phyloP scores from a whole-genome alignment of 768 basidiomycete species.

The Leucocoprinus sp. region DNA sequence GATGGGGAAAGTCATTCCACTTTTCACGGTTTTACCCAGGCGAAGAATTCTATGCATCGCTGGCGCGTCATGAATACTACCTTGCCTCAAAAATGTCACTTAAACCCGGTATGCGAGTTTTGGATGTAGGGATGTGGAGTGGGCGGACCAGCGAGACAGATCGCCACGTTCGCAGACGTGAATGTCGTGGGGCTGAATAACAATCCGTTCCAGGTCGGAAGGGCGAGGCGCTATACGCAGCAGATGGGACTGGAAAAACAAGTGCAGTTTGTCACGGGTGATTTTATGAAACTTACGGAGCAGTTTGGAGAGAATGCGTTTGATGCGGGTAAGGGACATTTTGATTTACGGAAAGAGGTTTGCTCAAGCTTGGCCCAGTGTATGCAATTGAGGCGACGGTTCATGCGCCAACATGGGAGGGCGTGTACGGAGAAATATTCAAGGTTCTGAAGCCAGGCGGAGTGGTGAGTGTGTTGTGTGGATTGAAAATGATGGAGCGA shows the following conservation, averaged over 20 bases:
- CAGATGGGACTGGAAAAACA: constrained; percentile 67
- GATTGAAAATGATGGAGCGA: not conserved
- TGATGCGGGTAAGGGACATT: constrained; percentile 69
- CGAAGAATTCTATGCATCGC: constrained; percentile 60
- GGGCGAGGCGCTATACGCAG: constrained; percentile 79
- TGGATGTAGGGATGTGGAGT: constrained; percentile 99
- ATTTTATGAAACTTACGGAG: constrained; percentile 92
- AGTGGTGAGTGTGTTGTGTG: constrained; percentile 45
- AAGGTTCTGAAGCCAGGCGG: constrained; percentile 96
- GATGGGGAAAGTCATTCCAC: constrained; percentile 89
- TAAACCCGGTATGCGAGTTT: constrained; percentile 86
- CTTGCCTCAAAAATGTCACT: constrained; percentile 82
- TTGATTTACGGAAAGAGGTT: not conserved
- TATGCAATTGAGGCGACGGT: constrained; percentile 98
- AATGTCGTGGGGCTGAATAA: constrained; percentile 87
- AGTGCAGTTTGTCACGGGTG: constrained; percentile 81
- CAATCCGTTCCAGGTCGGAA: constrained; percentile 89
- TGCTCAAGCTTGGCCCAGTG: constrained; percentile 33
- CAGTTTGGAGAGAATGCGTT: constrained; percentile 90
- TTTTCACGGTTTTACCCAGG: constrained; percentile 97
- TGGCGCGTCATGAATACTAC: constrained; percentile 97
- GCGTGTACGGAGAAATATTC: constrained; percentile 88
- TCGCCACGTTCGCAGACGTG: constrained; percentile 84
- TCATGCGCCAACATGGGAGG: constrained; percentile 93
- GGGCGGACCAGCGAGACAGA: constrained; percentile 94